Evolutionary conservation across 1,284 basidiomycete genomes (phyloP).

Genomic region (Athelia sp.): DNA sequence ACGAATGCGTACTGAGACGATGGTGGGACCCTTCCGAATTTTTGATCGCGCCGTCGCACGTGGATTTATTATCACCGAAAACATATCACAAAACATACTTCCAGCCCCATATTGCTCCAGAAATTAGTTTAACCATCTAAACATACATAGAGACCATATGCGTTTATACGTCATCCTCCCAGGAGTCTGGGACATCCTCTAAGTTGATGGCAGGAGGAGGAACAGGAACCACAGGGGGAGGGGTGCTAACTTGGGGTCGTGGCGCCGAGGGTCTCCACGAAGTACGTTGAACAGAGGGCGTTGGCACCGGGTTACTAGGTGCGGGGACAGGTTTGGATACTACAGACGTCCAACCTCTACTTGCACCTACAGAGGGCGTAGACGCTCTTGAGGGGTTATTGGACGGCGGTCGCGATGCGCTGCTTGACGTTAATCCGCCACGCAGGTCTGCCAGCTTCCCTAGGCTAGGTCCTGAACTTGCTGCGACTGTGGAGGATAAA

Average conservation of each 20-base stretch:
- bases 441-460: slow-evolving; percentile 59
- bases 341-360: slow-evolving; percentile 34
- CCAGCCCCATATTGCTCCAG: not conserved
- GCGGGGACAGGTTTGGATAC: slow-evolving; percentile 19
- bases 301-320: slow-evolving; percentile 15
- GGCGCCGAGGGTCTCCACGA: slow-evolving; percentile 18
- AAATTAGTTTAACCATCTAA: not conserved
- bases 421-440: slow-evolving; percentile 12
- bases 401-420: not conserved
- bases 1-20: not conserved
- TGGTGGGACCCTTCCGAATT: not conserved
- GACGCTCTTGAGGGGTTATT: not conserved
- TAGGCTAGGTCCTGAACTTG: slow-evolving; percentile 29
- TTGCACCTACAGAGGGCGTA: slow-evolving; percentile 5
- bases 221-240: slow-evolving; percentile 1
- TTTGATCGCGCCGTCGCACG: not conserved
- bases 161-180: slow-evolving; percentile 46
- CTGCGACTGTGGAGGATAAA: slow-evolving; percentile 45
- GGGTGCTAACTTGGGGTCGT: slow-evolving; percentile 9
- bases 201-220: not conserved
- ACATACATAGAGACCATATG: no score
- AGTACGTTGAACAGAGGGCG: slow-evolving; percentile 2
- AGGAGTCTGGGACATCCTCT: slow-evolving; percentile 40
- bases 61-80: not conserved
- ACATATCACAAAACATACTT: not conserved